Conservation (phyloP, 176 grass and related monocot species). For the Carex littledalei region DNA sequence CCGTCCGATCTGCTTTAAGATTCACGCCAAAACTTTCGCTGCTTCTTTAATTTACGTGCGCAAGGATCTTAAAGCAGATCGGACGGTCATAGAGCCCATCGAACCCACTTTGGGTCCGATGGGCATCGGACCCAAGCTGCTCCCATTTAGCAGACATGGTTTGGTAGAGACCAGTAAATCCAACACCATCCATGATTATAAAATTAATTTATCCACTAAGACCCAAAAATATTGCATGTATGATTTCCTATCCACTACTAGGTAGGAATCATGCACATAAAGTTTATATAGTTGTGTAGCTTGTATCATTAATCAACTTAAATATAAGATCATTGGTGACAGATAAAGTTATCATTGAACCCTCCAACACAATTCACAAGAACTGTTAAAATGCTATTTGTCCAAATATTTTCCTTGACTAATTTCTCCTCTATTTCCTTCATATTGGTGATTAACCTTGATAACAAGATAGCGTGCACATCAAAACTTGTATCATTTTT, state of each 20-base stretch:
- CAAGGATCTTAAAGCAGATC: no score
- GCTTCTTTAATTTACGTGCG: no score
- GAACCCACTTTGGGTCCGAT: no score
- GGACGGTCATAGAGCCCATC: no score
- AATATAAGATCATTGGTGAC: background rate
- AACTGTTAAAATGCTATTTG: background rate
- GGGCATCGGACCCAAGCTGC: no score
- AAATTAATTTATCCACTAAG: background rate
- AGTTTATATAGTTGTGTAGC: background rate
- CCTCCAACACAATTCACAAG: background rate
- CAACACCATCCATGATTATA: background rate
- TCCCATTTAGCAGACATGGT: background rate
- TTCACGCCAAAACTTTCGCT: no score
- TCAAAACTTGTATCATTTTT: background rate
- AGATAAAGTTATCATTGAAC: background rate
- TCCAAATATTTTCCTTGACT: background rate
- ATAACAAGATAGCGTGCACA: background rate
- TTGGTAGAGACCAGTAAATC: background rate
- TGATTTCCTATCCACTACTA: background rate
- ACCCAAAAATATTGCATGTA: background rate
- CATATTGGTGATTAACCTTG: background rate
- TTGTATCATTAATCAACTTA: background rate
- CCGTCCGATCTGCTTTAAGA: no score
- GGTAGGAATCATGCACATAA: background rate
- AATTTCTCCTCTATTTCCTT: background rate